Evolutionary conservation across 208 protist species (phyloP).

Genomic region (Plasmodiophora brassicae): DNA sequence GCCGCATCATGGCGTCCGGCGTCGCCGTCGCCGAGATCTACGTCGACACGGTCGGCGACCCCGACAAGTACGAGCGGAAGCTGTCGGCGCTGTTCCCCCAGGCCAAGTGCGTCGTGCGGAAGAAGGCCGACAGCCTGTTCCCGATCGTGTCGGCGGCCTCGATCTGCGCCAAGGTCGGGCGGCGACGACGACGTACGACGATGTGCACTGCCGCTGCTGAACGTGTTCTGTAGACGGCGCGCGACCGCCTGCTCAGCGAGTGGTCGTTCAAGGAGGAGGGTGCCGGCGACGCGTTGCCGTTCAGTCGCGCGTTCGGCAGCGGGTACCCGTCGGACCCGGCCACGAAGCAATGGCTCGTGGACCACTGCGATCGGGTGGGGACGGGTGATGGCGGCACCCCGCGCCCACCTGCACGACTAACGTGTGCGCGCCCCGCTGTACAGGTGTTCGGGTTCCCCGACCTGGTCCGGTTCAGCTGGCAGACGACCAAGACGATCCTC

Average conservation of each 20-base stretch:
- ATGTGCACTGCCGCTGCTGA: background rate
- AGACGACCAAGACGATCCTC: constrained; percentile 8
- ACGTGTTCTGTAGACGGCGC: background rate
- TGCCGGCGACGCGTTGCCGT: background rate
- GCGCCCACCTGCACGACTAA: too few species aligned
- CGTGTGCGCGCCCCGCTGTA: too few species aligned
- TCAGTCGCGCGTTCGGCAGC: background rate
- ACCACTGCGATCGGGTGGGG: constrained; percentile 28
- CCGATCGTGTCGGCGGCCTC: constrained; percentile 45
- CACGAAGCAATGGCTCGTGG: constrained; percentile 38
- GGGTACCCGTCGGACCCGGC: constrained; percentile 33
- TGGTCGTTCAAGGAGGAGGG: background rate
- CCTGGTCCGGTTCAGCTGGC: constrained; percentile 44
- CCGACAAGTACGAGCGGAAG: constrained; percentile 44
- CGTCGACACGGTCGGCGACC: constrained; percentile 59
- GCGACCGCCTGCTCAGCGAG: background rate
- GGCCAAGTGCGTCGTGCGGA: constrained; percentile 35
- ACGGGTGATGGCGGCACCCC: too few species aligned
- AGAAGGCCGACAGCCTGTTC: constrained; percentile 47
- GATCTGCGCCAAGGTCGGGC: constrained; percentile 46
- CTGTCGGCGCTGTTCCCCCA: background rate
- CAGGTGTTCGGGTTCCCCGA: constrained; percentile 47
- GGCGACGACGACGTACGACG: background rate
- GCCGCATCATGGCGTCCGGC: constrained; percentile 35
- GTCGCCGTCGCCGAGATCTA: constrained; percentile 38